phyloP scores from a whole-genome alignment of 2,329 filamentous ascomycete genomes.

The Xylariales sp. region DNA sequence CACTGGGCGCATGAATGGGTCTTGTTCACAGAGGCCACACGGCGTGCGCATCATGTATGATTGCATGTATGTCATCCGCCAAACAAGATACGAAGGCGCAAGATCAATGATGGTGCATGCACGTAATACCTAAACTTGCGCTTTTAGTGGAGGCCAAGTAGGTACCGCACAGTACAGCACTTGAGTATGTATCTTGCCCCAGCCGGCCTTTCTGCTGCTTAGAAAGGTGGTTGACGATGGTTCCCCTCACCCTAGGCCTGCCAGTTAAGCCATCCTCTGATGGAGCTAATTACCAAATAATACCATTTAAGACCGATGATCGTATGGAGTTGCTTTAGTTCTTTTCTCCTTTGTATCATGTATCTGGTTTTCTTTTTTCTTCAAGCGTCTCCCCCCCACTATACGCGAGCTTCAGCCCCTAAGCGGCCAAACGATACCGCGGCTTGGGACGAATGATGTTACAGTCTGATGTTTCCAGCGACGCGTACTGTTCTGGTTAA shows the following conservation, averaged over 20 bases:
- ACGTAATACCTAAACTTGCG: conserved; percentile 6
- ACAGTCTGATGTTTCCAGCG: too few species aligned
- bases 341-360: too few species aligned
- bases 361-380: too few species aligned
- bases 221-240: conserved; percentile 4
- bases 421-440: too few species aligned
- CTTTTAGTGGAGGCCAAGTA: conserved; percentile 1
- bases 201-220: conserved; percentile 4
- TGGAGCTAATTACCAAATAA: conserved; percentile 5
- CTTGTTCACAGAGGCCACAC: conserved; percentile 3
- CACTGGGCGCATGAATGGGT: conserved; percentile 4
- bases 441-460: too few species aligned
- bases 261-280: neutral
- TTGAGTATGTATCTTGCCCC: too few species aligned
- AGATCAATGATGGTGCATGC: conserved; percentile 1
- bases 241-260: neutral
- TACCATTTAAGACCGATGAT: too few species aligned
- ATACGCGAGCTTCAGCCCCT: too few species aligned
- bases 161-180: neutral
- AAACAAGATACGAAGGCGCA: neutral
- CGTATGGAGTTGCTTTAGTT: too few species aligned
- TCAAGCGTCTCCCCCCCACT: too few species aligned
- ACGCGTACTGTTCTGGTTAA: too few species aligned
- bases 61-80: conserved; percentile 1
- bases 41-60: conserved; percentile 4